Evolutionary conservation across 208 protist genomes (phyloP).

Genomic region (Novymonas esmeraldas): DNA sequence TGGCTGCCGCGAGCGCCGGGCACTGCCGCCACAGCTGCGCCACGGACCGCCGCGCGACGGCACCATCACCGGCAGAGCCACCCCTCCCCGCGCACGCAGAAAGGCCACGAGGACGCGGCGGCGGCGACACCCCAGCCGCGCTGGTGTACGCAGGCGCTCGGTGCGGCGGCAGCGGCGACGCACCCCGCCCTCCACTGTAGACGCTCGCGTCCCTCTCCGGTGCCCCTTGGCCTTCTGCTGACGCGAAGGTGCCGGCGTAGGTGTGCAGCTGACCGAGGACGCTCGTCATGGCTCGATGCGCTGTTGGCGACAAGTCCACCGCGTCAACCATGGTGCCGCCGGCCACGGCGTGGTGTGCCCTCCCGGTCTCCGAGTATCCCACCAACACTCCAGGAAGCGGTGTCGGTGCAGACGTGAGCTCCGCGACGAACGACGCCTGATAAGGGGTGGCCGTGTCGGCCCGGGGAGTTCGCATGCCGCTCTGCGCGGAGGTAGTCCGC

Average conservation of each 20-base stretch:
- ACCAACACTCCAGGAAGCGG: background rate
- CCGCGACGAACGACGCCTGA: background rate
- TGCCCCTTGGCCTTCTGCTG: background rate
- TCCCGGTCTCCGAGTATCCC: background rate
- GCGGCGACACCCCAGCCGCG: background rate
- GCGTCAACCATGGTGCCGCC: background rate
- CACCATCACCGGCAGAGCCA: background rate
- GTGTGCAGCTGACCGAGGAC: conserved; percentile 8
- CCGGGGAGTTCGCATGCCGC: background rate
- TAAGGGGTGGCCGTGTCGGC: background rate
- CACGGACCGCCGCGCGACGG: background rate
- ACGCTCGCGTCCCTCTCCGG: background rate
- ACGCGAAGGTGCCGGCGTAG: background rate
- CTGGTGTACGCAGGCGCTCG: background rate
- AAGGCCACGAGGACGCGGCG: background rate
- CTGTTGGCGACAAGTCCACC: conserved; percentile 14
- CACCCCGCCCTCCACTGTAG: background rate
- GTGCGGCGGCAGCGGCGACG: background rate
- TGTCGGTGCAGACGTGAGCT: background rate
- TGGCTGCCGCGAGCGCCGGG: conserved; percentile 5
- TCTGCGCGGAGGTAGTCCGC: background rate
- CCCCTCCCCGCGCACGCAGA: background rate
- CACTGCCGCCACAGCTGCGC: conserved; percentile 1
- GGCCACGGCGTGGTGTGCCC: background rate
- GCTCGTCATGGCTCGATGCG: conserved; percentile 15